phyloP scores from a whole-genome alignment of 768 basidiomycete genomes.

The Clavulina sp. region DNA sequence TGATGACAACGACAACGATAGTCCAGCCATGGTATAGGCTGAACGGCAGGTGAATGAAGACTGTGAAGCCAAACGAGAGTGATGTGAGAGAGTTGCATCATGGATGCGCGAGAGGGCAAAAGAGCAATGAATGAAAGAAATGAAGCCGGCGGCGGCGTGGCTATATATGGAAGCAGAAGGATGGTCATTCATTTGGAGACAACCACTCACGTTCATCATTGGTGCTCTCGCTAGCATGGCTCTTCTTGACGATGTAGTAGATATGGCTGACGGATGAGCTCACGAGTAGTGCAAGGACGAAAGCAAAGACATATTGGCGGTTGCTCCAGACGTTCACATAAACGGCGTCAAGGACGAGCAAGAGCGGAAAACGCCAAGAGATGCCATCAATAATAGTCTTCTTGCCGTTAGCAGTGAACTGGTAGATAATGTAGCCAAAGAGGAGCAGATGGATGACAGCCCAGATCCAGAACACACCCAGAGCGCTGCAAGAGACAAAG shows the following conservation, averaged over 20 bases:
- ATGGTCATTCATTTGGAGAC: background rate
- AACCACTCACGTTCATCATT: conserved; percentile 40
- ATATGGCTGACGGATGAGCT: conserved; percentile 70
- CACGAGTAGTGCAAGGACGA: conserved; percentile 76
- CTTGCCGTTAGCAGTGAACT: conserved; percentile 67
- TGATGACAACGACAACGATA: conserved; percentile 63
- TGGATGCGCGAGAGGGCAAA: no score
- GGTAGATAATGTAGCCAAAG: conserved; percentile 80
- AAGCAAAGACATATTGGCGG: conserved; percentile 60
- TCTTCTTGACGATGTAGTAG: conserved; percentile 88
- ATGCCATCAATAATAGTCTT: conserved; percentile 69
- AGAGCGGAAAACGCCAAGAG: conserved; percentile 79
- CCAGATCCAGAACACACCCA: conserved; percentile 88
- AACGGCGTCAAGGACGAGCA: conserved; percentile 72
- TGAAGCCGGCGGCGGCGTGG: no score
- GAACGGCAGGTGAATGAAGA: conserved; percentile 91
- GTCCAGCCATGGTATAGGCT: conserved; percentile 91
- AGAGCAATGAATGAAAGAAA: no score
- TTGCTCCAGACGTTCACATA: conserved; percentile 79
- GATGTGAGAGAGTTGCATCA: no score
- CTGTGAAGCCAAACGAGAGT: conserved; percentile 1
- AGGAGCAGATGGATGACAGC: conserved; percentile 76
- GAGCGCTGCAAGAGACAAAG: no score
- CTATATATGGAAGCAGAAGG: background rate
- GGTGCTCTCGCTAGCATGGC: conserved; percentile 42